Evolutionary conservation across 1,139 yeast genomes (phyloP).

Genomic region (Hanseniaspora sp.): DNA sequence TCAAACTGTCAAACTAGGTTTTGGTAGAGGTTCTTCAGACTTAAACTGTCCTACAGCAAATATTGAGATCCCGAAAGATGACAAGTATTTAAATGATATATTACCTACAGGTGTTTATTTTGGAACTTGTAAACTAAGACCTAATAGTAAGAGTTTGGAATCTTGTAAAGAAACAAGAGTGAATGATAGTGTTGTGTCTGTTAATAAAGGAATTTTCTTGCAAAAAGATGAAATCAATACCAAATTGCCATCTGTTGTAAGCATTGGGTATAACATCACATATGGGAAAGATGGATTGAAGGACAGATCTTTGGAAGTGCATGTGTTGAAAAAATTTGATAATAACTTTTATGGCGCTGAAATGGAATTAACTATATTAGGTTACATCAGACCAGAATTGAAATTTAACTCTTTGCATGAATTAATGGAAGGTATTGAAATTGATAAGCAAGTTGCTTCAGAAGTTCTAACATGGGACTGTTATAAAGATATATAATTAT

Average conservation of each 20-base stretch:
- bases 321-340: constrained; percentile 63
- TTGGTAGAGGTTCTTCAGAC: constrained; percentile 90
- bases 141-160: constrained; percentile 10
- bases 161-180: constrained; percentile 12
- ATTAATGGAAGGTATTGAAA: constrained; percentile 68
- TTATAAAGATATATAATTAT: constrained; percentile 19
- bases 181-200: constrained; percentile 35
- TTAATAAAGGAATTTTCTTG: constrained; percentile 53
- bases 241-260: constrained; percentile 79
- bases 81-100: not conserved
- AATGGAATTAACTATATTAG: constrained; percentile 59
- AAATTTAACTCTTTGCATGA: constrained; percentile 81
- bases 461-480: constrained; percentile 15
- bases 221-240: constrained; percentile 34
- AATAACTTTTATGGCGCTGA: constrained; percentile 72
- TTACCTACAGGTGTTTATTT: constrained; percentile 75
- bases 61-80: constrained; percentile 46
- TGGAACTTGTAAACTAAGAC: constrained; percentile 52
- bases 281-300: constrained; percentile 47
- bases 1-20: constrained; percentile 66
- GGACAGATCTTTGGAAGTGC: constrained; percentile 74
- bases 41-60: constrained; percentile 95
- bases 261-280: constrained; percentile 93
- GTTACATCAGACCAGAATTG: constrained; percentile 84
- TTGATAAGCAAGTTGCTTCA: constrained; percentile 60